Percentiles rank a stretch among this genome's conserved stretches.
phyloP scores from a whole-genome alignment of 768 basidiomycete genomes.

The Tylopilus intermedius region DNA sequence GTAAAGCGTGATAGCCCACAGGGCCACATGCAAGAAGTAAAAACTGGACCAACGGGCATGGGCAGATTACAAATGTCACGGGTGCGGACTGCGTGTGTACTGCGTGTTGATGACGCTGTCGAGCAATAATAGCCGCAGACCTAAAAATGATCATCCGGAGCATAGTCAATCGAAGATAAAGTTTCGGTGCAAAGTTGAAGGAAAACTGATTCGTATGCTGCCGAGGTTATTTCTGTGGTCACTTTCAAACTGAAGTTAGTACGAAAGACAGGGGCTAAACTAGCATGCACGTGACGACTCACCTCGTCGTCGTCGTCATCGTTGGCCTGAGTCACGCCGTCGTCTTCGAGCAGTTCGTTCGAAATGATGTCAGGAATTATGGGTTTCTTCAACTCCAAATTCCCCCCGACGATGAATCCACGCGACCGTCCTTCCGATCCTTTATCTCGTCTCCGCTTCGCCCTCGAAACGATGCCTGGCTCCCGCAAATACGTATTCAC shows the following conservation, averaged over 20 bases:
- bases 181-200: too few species aligned
- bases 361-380: constrained; percentile 39
- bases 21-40: too few species aligned
- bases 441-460: constrained; percentile 67
- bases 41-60: too few species aligned
- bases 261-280: background rate
- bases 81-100: background rate
- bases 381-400: constrained; percentile 45
- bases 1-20: background rate
- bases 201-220: too few species aligned
- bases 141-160: too few species aligned
- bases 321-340: background rate
- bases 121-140: background rate
- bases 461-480: constrained; percentile 76
- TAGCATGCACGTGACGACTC: background rate
- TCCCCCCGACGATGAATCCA: constrained; percentile 49
- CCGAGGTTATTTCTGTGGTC: too few species aligned
- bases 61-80: background rate
- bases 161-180: too few species aligned
- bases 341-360: background rate
- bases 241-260: too few species aligned
- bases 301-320: too few species aligned
- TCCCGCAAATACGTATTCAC: constrained; percentile 75
- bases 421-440: constrained; percentile 57
- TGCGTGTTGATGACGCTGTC: too few species aligned